Conservation (phyloP, 768 basidiomycete genomes). For the Rhizopogon rudus region DNA sequence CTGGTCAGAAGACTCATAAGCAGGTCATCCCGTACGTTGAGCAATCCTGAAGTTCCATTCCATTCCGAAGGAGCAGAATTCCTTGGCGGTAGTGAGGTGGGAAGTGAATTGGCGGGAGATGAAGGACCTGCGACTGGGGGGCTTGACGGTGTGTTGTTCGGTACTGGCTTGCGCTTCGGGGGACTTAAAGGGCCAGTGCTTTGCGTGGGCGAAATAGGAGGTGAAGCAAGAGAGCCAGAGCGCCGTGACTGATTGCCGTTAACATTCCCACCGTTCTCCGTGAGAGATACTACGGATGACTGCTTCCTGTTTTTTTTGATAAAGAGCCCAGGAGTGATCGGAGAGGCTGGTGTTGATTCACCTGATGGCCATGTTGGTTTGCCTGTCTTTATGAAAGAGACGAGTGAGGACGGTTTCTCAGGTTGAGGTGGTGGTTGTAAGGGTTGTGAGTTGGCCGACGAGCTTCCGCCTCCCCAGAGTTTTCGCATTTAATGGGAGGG, state of each 20-base stretch:
- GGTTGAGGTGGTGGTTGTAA: conserved; percentile 13
- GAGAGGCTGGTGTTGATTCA: conserved; percentile 30
- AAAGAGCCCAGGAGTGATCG: conserved; percentile 30
- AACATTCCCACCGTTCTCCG: conserved; percentile 14
- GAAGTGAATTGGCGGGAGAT: conserved; percentile 29
- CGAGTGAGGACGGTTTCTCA: conserved; percentile 16
- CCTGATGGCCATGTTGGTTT: conserved; percentile 45
- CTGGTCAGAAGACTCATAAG: conserved; percentile 87
- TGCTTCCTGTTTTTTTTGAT: conserved; percentile 50
- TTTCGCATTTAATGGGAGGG: conserved; percentile 55
- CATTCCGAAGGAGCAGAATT: conserved; percentile 34
- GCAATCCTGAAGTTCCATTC: conserved; percentile 39
- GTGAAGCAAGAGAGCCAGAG: conserved; percentile 19
- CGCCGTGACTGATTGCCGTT: conserved; percentile 22
- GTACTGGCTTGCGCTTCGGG: conserved; percentile 13
- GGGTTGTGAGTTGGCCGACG: conserved; percentile 25
- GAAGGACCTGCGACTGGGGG: conserved; percentile 38
- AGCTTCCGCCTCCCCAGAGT: conserved; percentile 45
- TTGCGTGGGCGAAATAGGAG: conserved; percentile 14
- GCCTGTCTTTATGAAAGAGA: conserved; percentile 17
- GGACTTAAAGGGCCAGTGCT: conserved; percentile 20
- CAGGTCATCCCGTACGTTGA: conserved; percentile 75
- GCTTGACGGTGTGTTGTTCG: conserved; percentile 8
- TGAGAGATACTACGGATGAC: conserved; percentile 15
- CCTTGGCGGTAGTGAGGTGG: conserved; percentile 27